Base-by-base conservation (phyloP, 345 rosid genomes). In the Bruguiera parviflora region DNA sequence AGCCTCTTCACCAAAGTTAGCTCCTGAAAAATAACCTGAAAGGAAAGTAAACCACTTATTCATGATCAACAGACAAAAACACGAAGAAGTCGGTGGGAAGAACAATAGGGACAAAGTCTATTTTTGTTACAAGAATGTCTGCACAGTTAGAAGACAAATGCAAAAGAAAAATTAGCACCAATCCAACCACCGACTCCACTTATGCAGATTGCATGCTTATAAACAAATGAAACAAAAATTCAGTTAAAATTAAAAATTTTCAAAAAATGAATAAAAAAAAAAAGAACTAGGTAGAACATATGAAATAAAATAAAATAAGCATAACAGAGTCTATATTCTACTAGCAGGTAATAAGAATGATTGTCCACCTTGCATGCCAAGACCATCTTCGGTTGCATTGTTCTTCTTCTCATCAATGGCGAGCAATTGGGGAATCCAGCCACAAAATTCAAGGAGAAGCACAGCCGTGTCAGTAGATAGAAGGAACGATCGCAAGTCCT, bases 381-480 rank as follows among this genome's bases (percentile, higher is more conserved):
- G 66, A 61, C 68, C 84, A 75, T 71, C 58, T 62, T 67, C 73
- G 72, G 88, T 84, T 7, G 39, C 84, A 70, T 88, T 43, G 49
- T 13, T 13, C 49, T 43, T 91, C 22, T 76, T 81, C 68, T 73
- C 79, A 62, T 64, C 73, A 58, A 65, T 61, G 37, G 75, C 67
- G 63, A 82, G 53, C 77, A 95, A 72, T 57, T 83, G 75, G 19
- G 76, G 70, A 10, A 92, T 74, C 97, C 96, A 92, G 58, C 99
- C 97, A 67, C 99, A 92, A 75, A 87, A 85, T 32, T 95, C 97
- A 31, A 84, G 68, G 7, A 95, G 82, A 79, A 95, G 53, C 35
- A 89, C 58, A 69, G 89, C 86, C 82, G 81, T 87, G 71, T 92
- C 99, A 46, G 95, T 87, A 15, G 99, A 89, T n/a, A 83, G 81